phyloP scores from a whole-genome alignment of 2,329 filamentous ascomycete genomes.

The Penicillium sp. region DNA sequence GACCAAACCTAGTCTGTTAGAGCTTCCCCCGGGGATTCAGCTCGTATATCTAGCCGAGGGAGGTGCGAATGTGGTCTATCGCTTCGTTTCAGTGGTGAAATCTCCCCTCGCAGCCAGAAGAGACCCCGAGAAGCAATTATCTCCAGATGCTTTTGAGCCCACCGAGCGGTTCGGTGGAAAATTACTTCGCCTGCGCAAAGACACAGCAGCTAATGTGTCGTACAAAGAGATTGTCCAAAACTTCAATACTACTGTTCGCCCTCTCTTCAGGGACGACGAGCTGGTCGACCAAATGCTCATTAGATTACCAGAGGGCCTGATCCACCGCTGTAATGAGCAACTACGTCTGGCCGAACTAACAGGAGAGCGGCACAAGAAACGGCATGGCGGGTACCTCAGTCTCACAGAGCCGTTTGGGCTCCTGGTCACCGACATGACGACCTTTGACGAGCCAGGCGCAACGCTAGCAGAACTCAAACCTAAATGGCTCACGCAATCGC shows the following conservation, averaged over 20 bases:
- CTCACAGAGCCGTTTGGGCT: constrained; percentile 64
- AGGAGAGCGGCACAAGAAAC: constrained; percentile 49
- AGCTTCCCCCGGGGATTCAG: constrained; percentile 38
- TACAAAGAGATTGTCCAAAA: constrained; percentile 51
- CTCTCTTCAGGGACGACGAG: constrained; percentile 57
- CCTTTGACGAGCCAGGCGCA: constrained; percentile 34
- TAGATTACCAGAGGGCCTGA: constrained; percentile 44
- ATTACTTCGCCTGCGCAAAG: constrained; percentile 64
- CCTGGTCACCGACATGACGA: constrained; percentile 73
- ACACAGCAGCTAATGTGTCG: constrained; percentile 52
- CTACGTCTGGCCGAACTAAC: constrained; percentile 53
- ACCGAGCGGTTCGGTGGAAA: constrained; percentile 42
- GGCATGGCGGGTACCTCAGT: constrained; percentile 54
- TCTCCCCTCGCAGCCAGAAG: constrained; percentile 30
- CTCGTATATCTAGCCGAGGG: constrained; percentile 64
- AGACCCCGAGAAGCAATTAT: constrained; percentile 17
- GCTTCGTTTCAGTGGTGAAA: constrained; percentile 49
- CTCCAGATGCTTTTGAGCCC: constrained; percentile 19
- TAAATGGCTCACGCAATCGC: constrained; percentile 80
- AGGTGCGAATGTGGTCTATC: constrained; percentile 75
- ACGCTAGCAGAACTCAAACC: constrained; percentile 74
- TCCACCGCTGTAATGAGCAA: constrained; percentile 56
- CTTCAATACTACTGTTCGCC: constrained; percentile 48
- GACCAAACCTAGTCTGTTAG: constrained; percentile 34
- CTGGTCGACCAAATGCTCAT: constrained; percentile 61